Evolutionary conservation across 2,329 filamentous ascomycete species (phyloP), one percentile per base, ranked within the genome.

Genomic region (Shiraia sp.): DNA sequence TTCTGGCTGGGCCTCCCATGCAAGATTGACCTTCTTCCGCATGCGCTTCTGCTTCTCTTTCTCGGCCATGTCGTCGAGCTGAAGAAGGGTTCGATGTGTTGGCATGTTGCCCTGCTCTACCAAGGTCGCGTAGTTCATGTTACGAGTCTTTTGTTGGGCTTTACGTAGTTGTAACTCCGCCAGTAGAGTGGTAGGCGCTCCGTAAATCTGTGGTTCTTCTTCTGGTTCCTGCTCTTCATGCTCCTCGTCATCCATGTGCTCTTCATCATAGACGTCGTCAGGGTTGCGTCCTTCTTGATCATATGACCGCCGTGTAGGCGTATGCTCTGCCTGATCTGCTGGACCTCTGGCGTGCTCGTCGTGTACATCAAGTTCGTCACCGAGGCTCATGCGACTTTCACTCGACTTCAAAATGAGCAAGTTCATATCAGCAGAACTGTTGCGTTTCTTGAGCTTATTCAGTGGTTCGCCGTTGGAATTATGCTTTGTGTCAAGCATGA

Each of bases 111-210:
- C 91, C 40, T 86, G 84, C 14, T 87, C 85, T 54, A 76, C 79
- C 1, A 78, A 73, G 10, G 78, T 81, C 23, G 80, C 77, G 15
- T 85, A 78, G 10, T 86, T 86, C 15, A 84, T 81, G 22, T 86
- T 93, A 25, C 93, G 84, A 48, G 85, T 77, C 68, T 89, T 91
- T 59, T 95, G 86, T 56, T 96, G 88, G 45, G 88, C 85, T 66
- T 99, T 97, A 36, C 93, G 86, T 51, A 95, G 74, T 65, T 96
- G 90, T 6, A 99, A 76, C 66, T 99, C 93, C 0, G 93, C 93
- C 16, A 99, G 80, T 0, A 99, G 78, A 0, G 93, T 99, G 1
- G 90, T 95, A 1, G 93, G 93, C 3, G 85, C 80, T 1, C 88
- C 89, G 38, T 84, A 78, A 49, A 82, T 86, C 1, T 75, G 59